Percentiles rank a stretch among this genome's conserved stretches.
Conservation (phyloP, 192 early-diverging fungal genomes). For the Backusella macrospora region DNA sequence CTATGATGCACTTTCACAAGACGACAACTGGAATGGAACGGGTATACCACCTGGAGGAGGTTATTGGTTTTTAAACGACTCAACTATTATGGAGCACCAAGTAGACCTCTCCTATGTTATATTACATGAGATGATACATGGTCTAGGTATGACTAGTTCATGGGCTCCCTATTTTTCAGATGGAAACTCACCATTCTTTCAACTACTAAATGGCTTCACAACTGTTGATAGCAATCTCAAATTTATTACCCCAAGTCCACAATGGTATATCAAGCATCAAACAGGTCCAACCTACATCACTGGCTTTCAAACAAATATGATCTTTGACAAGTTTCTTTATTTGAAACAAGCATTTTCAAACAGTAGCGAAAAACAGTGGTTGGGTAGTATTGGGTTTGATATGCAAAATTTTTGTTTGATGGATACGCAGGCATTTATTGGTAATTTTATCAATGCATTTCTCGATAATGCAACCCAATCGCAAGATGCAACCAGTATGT, state of each 20-base stretch:
- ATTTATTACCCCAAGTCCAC: slow-evolving; percentile 24
- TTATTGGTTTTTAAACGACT: slow-evolving; percentile 36
- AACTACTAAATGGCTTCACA: slow-evolving; percentile 24
- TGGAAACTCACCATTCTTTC: slow-evolving; percentile 27
- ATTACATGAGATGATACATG: slow-evolving; percentile 39
- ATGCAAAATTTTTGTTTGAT: slow-evolving; percentile 40
- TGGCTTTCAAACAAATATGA: slow-evolving; percentile 40
- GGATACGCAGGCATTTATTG: slow-evolving; percentile 28
- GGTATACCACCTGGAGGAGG: slow-evolving; percentile 28
- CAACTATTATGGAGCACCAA: slow-evolving; percentile 26
- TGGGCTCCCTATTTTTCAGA: slow-evolving; percentile 39
- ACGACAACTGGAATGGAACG: slow-evolving; percentile 31
- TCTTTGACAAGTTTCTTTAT: slow-evolving; percentile 42
- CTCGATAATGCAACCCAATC: slow-evolving; percentile 26
- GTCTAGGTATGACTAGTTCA: slow-evolving; percentile 38
- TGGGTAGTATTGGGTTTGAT: slow-evolving; percentile 27
- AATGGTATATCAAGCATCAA: slow-evolving; percentile 27
- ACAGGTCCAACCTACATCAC: slow-evolving; percentile 36
- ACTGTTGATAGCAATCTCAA: slow-evolving; percentile 12
- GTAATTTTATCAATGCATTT: slow-evolving; percentile 38
- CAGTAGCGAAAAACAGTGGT: not conserved
- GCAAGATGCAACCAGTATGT: slow-evolving; percentile 23
- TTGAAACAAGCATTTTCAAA: not conserved
- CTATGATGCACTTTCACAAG: slow-evolving; percentile 11
- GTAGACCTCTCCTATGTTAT: slow-evolving; percentile 38